Conservation (phyloP, 2,329 filamentous ascomycete genomes). For the Tolypocladium sp. region DNA sequence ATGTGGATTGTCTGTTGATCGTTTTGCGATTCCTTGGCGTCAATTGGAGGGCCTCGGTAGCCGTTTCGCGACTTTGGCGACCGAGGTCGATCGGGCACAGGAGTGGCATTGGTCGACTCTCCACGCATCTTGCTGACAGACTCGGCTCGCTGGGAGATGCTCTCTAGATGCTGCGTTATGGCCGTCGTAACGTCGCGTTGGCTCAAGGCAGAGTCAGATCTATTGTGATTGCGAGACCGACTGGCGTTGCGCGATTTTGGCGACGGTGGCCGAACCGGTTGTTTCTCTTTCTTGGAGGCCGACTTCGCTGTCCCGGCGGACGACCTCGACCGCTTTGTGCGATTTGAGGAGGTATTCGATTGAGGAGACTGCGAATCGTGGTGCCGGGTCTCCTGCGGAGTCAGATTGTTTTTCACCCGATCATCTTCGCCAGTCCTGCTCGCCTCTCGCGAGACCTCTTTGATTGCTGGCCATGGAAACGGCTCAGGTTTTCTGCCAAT, state of each 20-base stretch:
- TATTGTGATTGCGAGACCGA: conserved; percentile 11
- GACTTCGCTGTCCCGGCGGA: conserved; percentile 1
- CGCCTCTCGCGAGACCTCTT: background rate
- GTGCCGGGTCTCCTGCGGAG: background rate
- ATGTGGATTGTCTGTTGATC: conserved; percentile 12
- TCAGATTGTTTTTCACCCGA: background rate
- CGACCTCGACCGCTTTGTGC: conserved; percentile 1
- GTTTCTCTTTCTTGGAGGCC: background rate
- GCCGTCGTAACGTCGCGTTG: conserved; percentile 1
- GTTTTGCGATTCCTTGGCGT: background rate
- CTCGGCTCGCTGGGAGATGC: conserved; percentile 14
- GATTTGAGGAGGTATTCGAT: conserved; percentile 5
- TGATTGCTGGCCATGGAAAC: conserved; percentile 13
- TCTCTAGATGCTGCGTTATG: conserved; percentile 13
- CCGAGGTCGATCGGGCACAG: conserved; percentile 1
- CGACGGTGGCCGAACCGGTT: conserved; percentile 14
- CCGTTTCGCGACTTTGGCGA: conserved; percentile 10
- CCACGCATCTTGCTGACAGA: conserved; percentile 9
- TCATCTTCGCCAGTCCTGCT: background rate
- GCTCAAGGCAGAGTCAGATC: conserved; percentile 11
- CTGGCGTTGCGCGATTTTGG: conserved; percentile 28
- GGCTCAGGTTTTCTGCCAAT: conserved; percentile 11
- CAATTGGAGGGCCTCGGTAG: conserved; percentile 5
- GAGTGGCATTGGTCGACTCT: background rate
- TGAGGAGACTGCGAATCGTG: conserved; percentile 3